Conservation (phyloP, 495 filamentous ascomycete species). For the Aspergillus carlsbadensis region DNA sequence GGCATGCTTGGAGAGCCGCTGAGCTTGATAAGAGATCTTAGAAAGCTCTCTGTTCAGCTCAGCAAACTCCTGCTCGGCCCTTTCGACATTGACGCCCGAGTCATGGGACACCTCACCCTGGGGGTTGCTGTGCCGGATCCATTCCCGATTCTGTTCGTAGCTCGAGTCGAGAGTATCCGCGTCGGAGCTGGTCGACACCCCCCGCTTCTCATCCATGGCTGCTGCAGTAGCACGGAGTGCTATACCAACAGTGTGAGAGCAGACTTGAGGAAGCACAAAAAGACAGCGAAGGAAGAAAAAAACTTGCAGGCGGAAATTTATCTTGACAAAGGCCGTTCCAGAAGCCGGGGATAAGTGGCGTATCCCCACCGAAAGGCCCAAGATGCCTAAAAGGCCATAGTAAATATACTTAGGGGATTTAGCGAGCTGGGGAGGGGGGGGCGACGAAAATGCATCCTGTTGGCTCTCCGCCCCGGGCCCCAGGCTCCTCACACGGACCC, state of each 20-base stretch:
- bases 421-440: not conserved
- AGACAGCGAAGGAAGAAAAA: not conserved
- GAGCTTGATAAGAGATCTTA: constrained; percentile 57
- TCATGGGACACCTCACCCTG: constrained; percentile 47
- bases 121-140: constrained; percentile 29
- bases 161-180: constrained; percentile 20
- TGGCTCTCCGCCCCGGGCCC: not conserved
- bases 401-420: not conserved
- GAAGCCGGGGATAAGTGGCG: not conserved
- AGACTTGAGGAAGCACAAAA: not conserved
- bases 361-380: not conserved
- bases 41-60: constrained; percentile 73
- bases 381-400: not conserved
- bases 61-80: constrained; percentile 75
- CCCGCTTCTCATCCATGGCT: constrained; percentile 1
- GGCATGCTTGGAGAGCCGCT: constrained; percentile 42
- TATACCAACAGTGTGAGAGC: not conserved
- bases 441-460: not conserved
- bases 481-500: not conserved
- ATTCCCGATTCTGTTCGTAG: constrained; percentile 36
- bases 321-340: not conserved
- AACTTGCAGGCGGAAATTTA: not conserved
- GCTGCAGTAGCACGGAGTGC: not conserved
- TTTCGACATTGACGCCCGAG: constrained; percentile 64
- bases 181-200: constrained; percentile 22